Percentiles rank a stretch among this genome's conserved stretches.
phyloP scores from a whole-genome alignment of 1,284 basidiomycete species.

The Moesziomyces antarcticus region DNA sequence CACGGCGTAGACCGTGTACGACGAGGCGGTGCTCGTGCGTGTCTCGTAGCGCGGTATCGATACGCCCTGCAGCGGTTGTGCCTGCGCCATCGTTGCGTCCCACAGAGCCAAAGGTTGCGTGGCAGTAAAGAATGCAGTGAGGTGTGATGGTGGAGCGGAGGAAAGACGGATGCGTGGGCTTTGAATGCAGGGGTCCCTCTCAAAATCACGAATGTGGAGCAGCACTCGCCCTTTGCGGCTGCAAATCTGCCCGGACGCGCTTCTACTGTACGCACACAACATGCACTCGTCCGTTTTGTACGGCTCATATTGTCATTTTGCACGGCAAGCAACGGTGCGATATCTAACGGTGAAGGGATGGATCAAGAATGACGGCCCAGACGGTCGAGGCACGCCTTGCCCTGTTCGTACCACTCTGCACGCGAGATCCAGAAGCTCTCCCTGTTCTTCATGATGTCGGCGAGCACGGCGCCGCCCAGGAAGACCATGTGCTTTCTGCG shows the following conservation, averaged over 20 bases:
- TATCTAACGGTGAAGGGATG: no score
- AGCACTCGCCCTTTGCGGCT: no score
- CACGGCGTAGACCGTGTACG: conserved; percentile 83
- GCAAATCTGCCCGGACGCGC: no score
- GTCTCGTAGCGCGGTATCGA: conserved; percentile 60
- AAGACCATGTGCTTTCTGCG: conserved; percentile 99
- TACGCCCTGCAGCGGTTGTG: conserved; percentile 63
- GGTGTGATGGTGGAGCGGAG: no score
- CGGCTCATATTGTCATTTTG: no score
- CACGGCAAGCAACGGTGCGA: no score
- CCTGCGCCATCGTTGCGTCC: conserved; percentile 26
- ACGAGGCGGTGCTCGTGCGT: conserved; percentile 62
- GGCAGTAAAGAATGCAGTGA: no score
- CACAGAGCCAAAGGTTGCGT: not conserved
- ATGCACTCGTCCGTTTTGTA: no score
- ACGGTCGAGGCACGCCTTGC: conserved; percentile 59
- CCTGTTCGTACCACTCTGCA: conserved; percentile 67
- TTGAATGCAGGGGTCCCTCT: no score
- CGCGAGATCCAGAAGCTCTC: conserved; percentile 82
- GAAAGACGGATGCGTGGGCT: no score
- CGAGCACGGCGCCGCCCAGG: conserved; percentile 83
- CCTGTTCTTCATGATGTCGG: conserved; percentile 96
- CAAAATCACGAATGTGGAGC: no score
- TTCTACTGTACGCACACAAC: no score
- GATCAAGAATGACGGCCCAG: conserved; percentile 61